Percentiles rank a stretch among this genome's conserved stretches.
Conservation (phyloP, 768 basidiomycete species). For the Leucosporidium scottii region DNA sequence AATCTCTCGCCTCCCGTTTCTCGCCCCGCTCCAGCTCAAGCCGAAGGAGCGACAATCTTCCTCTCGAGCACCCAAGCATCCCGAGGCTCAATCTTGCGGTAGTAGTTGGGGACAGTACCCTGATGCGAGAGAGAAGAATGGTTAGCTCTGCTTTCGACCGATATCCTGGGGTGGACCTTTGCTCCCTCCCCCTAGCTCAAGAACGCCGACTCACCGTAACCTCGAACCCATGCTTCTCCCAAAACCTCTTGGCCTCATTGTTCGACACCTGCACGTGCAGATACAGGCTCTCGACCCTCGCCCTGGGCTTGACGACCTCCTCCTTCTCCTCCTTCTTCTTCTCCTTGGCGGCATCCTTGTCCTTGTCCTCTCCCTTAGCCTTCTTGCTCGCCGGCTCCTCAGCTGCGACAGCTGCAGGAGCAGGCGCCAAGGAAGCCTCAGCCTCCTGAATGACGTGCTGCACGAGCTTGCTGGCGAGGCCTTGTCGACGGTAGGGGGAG, state of each 20-base stretch:
- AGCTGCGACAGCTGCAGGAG: neutral
- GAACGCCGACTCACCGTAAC: conserved; percentile 51
- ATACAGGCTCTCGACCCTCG: conserved; percentile 49
- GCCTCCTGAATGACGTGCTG: conserved; percentile 53
- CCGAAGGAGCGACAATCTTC: neutral
- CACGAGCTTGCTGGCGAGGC: conserved; percentile 65
- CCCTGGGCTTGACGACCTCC: conserved; percentile 8
- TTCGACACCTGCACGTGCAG: conserved; percentile 86
- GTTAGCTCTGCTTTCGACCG: too few relatives aligned
- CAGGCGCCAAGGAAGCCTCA: conserved; percentile 18
- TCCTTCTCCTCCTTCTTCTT: conserved; percentile 10
- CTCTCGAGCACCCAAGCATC: conserved; percentile 84
- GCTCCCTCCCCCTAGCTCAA: too few relatives aligned
- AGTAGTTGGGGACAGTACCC: conserved; percentile 59
- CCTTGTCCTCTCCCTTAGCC: conserved; percentile 27
- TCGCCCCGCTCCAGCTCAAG: neutral
- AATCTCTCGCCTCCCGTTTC: too few relatives aligned
- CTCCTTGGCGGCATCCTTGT: conserved; percentile 4
- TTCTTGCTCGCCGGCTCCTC: conserved; percentile 9
- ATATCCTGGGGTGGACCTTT: too few relatives aligned
- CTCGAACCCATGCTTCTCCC: conserved; percentile 72
- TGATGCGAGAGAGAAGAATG: neutral
- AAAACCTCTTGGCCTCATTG: conserved; percentile 66
- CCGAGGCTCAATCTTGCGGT: conserved; percentile 68
- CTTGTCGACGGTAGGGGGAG: conserved; percentile 76